Evolutionary conservation across 129 eudicot species (phyloP).

Genomic region (Helianthus annuus): HanXRQr2.0-SUNRISE NC_035446.2:144478499-144478998

Average conservation of each 20-base stretch:
- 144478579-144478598: not conserved
- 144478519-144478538: not conserved
- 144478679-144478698: conserved; percentile 17
- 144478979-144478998: conserved; percentile 96
- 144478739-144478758: not conserved
- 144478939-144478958: conserved; percentile 69
- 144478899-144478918: conserved; percentile 26
- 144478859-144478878: no score
- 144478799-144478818: no score
- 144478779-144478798: no score
- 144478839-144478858: no score
- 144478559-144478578: not conserved
- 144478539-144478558: not conserved
- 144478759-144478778: no score
- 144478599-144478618: not conserved
- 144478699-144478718: conserved; percentile 9
- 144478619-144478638: not conserved
- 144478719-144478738: not conserved
- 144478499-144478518: not conserved
- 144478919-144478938: conserved; percentile 85
- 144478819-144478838: no score
- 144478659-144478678: conserved; percentile 9
- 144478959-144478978: conserved; percentile 72
- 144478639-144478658: not conserved
- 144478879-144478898: no score